A percentile compares a stretch with the other conserved stretches of the same genome.
phyloP scores from a whole-genome alignment of 73 alveolate species.

The Paramecium tetraurelia region DNA sequence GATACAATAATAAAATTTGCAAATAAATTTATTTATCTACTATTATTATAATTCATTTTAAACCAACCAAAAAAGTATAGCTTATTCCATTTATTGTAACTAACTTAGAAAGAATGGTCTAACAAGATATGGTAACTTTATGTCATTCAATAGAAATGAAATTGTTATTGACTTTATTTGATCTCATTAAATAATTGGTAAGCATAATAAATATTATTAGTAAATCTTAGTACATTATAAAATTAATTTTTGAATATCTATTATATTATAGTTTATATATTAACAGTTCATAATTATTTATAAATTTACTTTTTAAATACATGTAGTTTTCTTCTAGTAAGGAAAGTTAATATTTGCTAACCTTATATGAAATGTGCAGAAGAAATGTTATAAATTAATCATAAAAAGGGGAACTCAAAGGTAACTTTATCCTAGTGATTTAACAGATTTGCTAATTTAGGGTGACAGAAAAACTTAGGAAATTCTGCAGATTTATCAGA shows the following conservation, averaged over 20 bases:
- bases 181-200: not conserved
- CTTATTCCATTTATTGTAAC: not conserved
- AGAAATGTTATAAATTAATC: not conserved
- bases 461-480: not conserved
- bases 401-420: conserved; percentile 1
- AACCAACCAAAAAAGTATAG: not conserved
- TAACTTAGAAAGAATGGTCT: not conserved
- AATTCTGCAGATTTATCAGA: not conserved
- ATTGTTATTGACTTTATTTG: not conserved
- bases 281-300: not conserved
- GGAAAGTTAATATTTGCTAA: not conserved
- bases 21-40: not conserved
- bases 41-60: not conserved
- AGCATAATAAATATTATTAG: not conserved
- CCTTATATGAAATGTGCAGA: not conserved
- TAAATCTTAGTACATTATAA: not conserved
- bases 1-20: not conserved
- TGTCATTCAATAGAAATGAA: not conserved
- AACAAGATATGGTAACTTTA: not conserved
- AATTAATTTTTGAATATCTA: not conserved
- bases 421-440: not conserved
- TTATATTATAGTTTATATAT: not conserved
- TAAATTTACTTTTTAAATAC: not conserved
- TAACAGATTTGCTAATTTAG: not conserved
- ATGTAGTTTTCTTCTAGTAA: not conserved